Base-by-base conservation (phyloP, 441 rosid species). In the Dalechampia spathulata region DNA sequence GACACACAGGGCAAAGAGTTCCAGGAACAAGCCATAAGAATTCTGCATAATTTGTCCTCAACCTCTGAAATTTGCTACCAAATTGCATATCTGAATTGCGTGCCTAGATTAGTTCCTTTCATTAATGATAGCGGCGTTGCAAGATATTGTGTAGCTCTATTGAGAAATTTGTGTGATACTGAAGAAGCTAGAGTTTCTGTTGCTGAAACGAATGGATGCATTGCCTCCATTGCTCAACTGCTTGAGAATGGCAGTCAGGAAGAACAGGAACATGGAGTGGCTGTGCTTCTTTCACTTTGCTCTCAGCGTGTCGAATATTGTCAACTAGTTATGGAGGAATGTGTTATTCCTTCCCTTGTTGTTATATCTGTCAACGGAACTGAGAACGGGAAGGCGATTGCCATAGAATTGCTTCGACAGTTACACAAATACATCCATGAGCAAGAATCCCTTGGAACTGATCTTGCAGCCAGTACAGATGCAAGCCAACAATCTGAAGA, bases 231-330 rank as follows among this genome's bases (percentile, higher is more conserved):
- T 22, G 83, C 79, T 55, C 70, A 73, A 15, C 69, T 84, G 30
- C 82, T 92, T 14, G 95, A 84, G 20, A 71, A 58, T 32, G 80
- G 64, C 30, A 72, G 72, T 60, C 28, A 41, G 0, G 84, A 84
- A 72, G 86, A 78, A 58, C 93, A 84, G 72, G 98, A 92, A 53
- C 78, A 76, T 8, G 87, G 86, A 26, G 76, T 80, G 28, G 55
- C 76, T 28, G 68, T 86, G 49, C 74, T 92, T 12, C 81, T 92
- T n/a, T 78, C 78, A 14, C 70, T 92, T 14, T 92, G 98, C 73
- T 78, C 87, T 32, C 80, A 86, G 55, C 64, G 76, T 30, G 64
- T 74, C 0, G 73, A 76, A 40, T 88, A 86, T 55, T 86, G 96
- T 57, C 60, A 74, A 17, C 45, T 86, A 68, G 79, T 88, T n/a